Evolutionary conservation across 1,284 basidiomycete genomes (phyloP).

Genomic region (Meira nashicola): DNA sequence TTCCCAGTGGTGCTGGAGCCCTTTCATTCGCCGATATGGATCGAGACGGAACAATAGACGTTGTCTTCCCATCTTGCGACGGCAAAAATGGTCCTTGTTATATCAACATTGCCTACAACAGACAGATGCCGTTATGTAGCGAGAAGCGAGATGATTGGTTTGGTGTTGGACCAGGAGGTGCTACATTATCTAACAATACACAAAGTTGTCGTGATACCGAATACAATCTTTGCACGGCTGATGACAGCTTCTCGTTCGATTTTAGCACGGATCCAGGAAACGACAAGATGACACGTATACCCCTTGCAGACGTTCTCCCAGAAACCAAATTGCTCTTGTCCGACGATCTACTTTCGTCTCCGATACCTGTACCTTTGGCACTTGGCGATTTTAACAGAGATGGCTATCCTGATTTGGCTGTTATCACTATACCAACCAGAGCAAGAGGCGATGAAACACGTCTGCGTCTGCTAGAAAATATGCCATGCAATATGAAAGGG

Average conservation of each 20-base stretch:
- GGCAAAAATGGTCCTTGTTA: slow-evolving; percentile 62
- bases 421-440: slow-evolving; percentile 61
- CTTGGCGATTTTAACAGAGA: slow-evolving; percentile 89
- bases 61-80: slow-evolving; percentile 79
- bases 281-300: slow-evolving; percentile 67
- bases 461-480: slow-evolving; percentile 68
- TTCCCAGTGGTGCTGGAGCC: slow-evolving; percentile 73
- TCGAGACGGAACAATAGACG: slow-evolving; percentile 92
- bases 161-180: slow-evolving; percentile 23
- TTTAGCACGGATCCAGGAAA: slow-evolving; percentile 54
- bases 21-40: slow-evolving; percentile 89
- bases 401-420: slow-evolving; percentile 79
- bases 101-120: slow-evolving; percentile 89
- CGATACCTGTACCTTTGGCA: slow-evolving; percentile 71
- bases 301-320: slow-evolving; percentile 61
- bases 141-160: slow-evolving; percentile 30
- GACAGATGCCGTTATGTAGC: slow-evolving; percentile 76
- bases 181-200: background rate
- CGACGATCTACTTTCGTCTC: slow-evolving; percentile 56
- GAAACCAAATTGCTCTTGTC: slow-evolving; percentile 64
- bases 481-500: slow-evolving; percentile 60
- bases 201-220: background rate
- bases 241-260: slow-evolving; percentile 74
- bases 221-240: slow-evolving; percentile 69
- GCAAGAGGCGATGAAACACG: slow-evolving; percentile 55